Evolutionary conservation across 768 basidiomycete genomes (phyloP).

Genomic region (Ephemerocybe angulata): DNA sequence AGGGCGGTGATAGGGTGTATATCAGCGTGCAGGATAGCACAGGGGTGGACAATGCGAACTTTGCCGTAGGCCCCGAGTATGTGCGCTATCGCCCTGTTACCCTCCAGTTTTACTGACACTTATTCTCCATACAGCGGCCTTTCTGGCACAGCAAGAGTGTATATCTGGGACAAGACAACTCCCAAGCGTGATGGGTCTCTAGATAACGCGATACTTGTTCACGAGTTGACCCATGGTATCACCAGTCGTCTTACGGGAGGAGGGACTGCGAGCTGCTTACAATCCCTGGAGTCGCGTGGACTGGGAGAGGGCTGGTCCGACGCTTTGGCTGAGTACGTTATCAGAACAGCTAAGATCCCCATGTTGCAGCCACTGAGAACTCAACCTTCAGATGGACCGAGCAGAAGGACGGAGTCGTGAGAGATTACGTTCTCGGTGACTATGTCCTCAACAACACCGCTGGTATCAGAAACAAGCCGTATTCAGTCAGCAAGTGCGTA

Average conservation of each 20-base stretch:
- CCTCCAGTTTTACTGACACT: background rate
- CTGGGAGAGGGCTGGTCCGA: constrained; percentile 51
- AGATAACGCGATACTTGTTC: constrained; percentile 52
- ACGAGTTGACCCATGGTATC: constrained; percentile 47
- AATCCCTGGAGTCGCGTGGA: constrained; percentile 59
- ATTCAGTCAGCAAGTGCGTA: constrained; percentile 48
- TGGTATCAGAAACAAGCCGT: constrained; percentile 56
- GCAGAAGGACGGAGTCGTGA: constrained; percentile 35
- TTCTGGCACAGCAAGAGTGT: constrained; percentile 31
- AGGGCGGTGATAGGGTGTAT: constrained; percentile 48
- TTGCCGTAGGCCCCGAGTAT: constrained; percentile 39
- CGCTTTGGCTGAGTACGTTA: constrained; percentile 2
- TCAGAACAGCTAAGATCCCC: background rate
- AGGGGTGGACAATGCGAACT: constrained; percentile 43
- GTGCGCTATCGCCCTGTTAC: background rate
- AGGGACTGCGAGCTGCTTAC: constrained; percentile 56
- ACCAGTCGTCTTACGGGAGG: constrained; percentile 51
- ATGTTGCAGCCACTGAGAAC: too few species aligned
- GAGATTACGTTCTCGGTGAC: constrained; percentile 43
- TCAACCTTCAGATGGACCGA: constrained; percentile 32
- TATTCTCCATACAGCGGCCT: constrained; percentile 25
- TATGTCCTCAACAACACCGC: constrained; percentile 48
- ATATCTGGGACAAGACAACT: constrained; percentile 21
- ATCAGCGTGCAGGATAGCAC: constrained; percentile 49
- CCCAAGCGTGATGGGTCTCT: constrained; percentile 37